Conservation (phyloP, 768 basidiomycete species). For the Termitomyces sp. region DNA sequence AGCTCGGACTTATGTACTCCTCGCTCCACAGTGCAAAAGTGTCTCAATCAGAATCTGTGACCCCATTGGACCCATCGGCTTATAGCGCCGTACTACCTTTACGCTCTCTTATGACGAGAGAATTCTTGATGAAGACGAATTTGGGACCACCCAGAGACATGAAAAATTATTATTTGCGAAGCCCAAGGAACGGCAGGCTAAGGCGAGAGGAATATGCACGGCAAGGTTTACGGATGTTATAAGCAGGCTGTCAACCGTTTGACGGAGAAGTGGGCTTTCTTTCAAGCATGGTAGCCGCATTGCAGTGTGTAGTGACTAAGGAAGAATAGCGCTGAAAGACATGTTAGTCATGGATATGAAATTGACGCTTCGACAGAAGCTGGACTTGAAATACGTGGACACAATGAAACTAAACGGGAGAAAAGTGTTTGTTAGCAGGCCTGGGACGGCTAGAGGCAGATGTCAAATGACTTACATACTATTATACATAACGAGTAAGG, state of each 20-base stretch:
- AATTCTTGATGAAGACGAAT: slow-evolving; percentile 27
- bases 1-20: background rate
- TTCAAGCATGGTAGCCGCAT: background rate
- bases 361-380: background rate
- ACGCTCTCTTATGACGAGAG: background rate
- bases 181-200: slow-evolving; percentile 26
- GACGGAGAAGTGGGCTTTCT: too few relatives aligned
- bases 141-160: slow-evolving; percentile 24
- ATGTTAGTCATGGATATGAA: slow-evolving; percentile 4
- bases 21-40: background rate
- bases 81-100: background rate
- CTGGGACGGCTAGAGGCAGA: too few relatives aligned
- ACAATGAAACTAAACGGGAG: background rate
- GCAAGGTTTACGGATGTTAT: background rate
- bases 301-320: slow-evolving; percentile 18
- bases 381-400: slow-evolving; percentile 8
- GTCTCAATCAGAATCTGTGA: background rate
- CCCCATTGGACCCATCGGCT: slow-evolving; percentile 9
- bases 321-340: slow-evolving; percentile 17
- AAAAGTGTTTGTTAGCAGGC: background rate
- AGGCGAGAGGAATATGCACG: slow-evolving; percentile 26
- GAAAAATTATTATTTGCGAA: slow-evolving; percentile 32
- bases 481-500: background rate
- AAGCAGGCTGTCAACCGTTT: too few relatives aligned
- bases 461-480: background rate